These are phyloP conservation scores for Boletus rubescentipes DNA, from an alignment of 768 basidiomycete species.

Conservation along the genomic window DNA sequence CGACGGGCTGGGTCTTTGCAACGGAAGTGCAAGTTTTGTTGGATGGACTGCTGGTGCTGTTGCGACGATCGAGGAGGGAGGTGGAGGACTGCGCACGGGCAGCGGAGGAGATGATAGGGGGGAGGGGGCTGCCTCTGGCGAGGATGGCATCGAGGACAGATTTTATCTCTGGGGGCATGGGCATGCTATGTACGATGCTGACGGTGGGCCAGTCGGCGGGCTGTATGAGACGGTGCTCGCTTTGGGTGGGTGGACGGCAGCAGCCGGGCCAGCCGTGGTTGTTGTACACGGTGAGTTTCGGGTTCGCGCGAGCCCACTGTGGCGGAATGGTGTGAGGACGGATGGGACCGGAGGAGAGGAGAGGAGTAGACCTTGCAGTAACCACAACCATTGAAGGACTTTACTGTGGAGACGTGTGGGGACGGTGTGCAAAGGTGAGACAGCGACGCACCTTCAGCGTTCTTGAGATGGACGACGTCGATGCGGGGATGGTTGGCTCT, in stretches of 20 bases:
- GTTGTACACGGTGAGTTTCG: slow-evolving; percentile 54
- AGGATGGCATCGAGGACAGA: slow-evolving; percentile 58
- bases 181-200: slow-evolving; percentile 68
- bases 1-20: slow-evolving; percentile 37
- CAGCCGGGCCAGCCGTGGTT: slow-evolving; percentile 89
- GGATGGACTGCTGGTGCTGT: slow-evolving; percentile 37
- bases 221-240: slow-evolving; percentile 62
- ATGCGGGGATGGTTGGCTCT: slow-evolving; percentile 69
- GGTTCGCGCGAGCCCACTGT: slow-evolving; percentile 72
- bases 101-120: slow-evolving; percentile 27
- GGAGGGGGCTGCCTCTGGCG: slow-evolving; percentile 37
- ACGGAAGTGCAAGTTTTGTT: slow-evolving; percentile 26
- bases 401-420: slow-evolving; percentile 46
- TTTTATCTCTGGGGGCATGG: slow-evolving; percentile 73
- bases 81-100: slow-evolving; percentile 28
- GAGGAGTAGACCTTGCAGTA: slow-evolving; percentile 73
- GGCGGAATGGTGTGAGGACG: slow-evolving; percentile 26
- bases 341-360: slow-evolving; percentile 18
- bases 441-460: slow-evolving; percentile 71
- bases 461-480: slow-evolving; percentile 78
- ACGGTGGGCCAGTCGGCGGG: slow-evolving; percentile 82
- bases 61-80: slow-evolving; percentile 46
- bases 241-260: slow-evolving; percentile 68
- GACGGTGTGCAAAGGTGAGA: slow-evolving; percentile 1
- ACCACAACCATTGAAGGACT: slow-evolving; percentile 83